Evolutionary conservation across 129 eudicot species (phyloP), one percentile per base, ranked within the genome.

Genomic region (Calendula officinalis): DNA sequence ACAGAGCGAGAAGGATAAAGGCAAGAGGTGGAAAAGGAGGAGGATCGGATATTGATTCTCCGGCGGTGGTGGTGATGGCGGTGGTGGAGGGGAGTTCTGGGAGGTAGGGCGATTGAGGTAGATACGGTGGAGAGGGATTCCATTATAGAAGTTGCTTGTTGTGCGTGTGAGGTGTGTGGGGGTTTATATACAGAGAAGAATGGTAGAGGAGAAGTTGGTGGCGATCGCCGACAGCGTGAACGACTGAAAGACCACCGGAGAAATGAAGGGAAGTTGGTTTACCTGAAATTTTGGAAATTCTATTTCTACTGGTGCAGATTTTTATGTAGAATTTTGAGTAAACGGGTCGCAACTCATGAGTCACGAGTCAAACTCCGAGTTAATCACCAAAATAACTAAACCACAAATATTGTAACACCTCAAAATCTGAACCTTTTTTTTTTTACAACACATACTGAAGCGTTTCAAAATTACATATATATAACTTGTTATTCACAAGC

Each of bases 71-170:
- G n/a, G n/a, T n/a, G n/a, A n/a, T n/a, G 81, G 70, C 88, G 83
- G 68, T 56, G 84, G 70, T 78, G 86, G 62, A 70, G 52, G 8
- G 87, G 77, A 46, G 57, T 72, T 39, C 68, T 50, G 7, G 77
- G 73, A 5, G 77, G 79, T 16, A 80, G 77, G 61, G 82, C 79
- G 62, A 84, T 42, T n/a, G 96, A 84, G 36, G 95, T 86, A 5
- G 95, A 82, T 11, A 90, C 92, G 17, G 89, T 81, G 45, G 91
- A 72, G 56, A 90, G 82, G 61, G 95, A 86, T 70, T 90, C 97
- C 95, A 91, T 91, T 2, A 9, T 38, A 33, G n/a, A 41, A 2
- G 30, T 12, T 48, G 36, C 14, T 14, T 43, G 27, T 47, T 58
- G 27, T 40, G 48, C 27, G 54, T 62, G 52, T 68, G 22, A 56